phyloP scores from a whole-genome alignment of 2,329 filamentous ascomycete genomes.

The Tolypocladium paradoxum region DNA sequence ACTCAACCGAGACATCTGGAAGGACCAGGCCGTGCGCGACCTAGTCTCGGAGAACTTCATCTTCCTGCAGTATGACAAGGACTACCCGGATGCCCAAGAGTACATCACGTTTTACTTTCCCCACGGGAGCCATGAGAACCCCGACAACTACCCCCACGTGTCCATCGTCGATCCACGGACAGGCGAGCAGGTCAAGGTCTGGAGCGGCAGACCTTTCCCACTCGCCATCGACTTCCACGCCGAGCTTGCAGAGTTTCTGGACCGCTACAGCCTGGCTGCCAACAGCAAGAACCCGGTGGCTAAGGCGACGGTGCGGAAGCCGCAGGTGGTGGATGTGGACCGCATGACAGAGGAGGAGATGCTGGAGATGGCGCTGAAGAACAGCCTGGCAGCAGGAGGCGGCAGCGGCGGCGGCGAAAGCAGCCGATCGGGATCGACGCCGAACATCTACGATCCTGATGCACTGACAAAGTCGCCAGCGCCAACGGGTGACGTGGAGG shows the following conservation, averaged over 20 bases:
- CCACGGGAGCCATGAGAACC: constrained; percentile 57
- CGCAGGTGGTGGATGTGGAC: constrained; percentile 63
- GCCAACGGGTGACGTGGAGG: constrained; percentile 13
- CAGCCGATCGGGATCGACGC: constrained; percentile 23
- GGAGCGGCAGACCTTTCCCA: constrained; percentile 77
- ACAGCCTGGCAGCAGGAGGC: constrained; percentile 52
- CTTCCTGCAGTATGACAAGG: constrained; percentile 88
- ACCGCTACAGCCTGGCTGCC: constrained; percentile 81
- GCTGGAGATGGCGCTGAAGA: constrained; percentile 85
- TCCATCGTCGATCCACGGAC: constrained; percentile 92
- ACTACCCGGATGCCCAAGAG: constrained; percentile 64
- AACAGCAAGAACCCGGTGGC: constrained; percentile 91
- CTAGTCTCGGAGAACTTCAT: constrained; percentile 86
- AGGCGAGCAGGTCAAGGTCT: constrained; percentile 93
- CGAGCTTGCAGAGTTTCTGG: constrained; percentile 91
- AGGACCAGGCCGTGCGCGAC: constrained; percentile 67
- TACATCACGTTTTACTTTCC: constrained; percentile 88
- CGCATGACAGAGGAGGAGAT: constrained; percentile 96
- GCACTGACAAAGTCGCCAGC: constrained; percentile 61
- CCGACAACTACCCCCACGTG: constrained; percentile 91
- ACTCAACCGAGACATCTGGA: constrained; percentile 93
- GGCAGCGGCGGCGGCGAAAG: constrained; percentile 10
- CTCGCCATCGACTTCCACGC: constrained; percentile 72
- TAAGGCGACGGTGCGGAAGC: constrained; percentile 48
- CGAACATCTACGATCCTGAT: constrained; percentile 70